Evolutionary conservation across 1,284 basidiomycete genomes (phyloP), one percentile per base, ranked within the genome.

Genomic region (Papiliotrema nemorosa): DNA sequence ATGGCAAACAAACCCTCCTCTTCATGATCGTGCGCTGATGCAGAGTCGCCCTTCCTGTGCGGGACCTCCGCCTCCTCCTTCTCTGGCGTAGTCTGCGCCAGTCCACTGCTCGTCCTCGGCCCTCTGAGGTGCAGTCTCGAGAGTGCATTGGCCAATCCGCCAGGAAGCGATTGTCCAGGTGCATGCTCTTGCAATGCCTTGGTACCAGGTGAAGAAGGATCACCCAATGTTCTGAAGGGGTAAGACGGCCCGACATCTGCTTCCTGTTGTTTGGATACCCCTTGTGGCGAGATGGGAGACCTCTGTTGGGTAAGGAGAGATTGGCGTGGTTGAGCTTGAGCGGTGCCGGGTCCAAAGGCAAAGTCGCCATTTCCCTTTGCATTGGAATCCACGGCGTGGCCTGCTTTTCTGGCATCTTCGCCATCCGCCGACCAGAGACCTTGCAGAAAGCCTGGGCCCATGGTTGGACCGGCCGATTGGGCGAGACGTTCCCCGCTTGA

Each of bases 111-210:
- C 16, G 41, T 34, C 14, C 42, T 51, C 25, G 57, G 49, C 10
- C 62, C 57, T 20, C 69, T 65, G 35, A 75, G 62, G 51, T 75
- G 74, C 37, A 75, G 55, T 47, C 72, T 60, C 6, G 67, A 71
- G n/a, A 75, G 56, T 2, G 70, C 74, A 5, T 60, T 66, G 2
- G 74, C 72, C 5, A 75, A 51, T 12, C 74, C 74, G 24, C 71
- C 71, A 26, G 74, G 74, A 24, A 75, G 52, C 14, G 62, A 65
- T 52, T 73, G 70, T 29, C 74, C 74, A 5, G 74, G 74, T 1
- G 72, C 68, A 53, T 75, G 74, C 42, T 72, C 63, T 34, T 69
- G 63, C 22, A 74, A 55, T 3, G 67, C 74, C 16, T 62, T 59
- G 1, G 64, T 53, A 1, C 68, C 62, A 22, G 64, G 72, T 37